Base-by-base conservation (phyloP, 2,329 filamentous ascomycete species). In the Aspergillus felis region DNA sequence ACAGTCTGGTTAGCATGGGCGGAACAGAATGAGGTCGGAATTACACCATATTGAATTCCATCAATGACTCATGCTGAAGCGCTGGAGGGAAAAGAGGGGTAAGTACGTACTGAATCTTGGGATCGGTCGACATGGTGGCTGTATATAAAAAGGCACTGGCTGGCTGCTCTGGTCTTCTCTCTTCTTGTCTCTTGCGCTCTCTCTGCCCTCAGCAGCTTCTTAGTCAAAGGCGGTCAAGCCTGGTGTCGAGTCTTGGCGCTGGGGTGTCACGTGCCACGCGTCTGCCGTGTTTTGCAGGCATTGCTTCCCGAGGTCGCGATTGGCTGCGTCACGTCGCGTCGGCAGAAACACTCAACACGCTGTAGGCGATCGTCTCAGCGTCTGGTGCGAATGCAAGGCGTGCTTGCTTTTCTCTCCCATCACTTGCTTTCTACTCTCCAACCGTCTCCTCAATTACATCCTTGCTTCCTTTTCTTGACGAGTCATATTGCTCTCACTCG, bases 91-190 rank as follows among this genome's bases (percentile, higher is more conserved):
- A 62, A 59, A 52, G 57, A 55, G 55, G 54, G 48, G 35, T 51
- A 59, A 74, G 2, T 7, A 47, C 84, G 65, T 77, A 90, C 88
- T 90, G 86, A 57, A 90, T 89, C 80, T 90, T 90, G 50, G 84
- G 76, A 75, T 88, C 85, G 50, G 69, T 66, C 67, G 86, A 81
- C 85, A 88, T 88, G 68, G 65, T 79, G 69, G 59, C 59, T 58
- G 56, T 68, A 69, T 70, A 67, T 66, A 69, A 69, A 69, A 69
- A 57, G 68, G 32, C n/a, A 22, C 53, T 53, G 35, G 32, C 51
- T 47, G 51, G 48, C 55, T 50, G 50, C 44, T 55, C 53, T 47
- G 51, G 38, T 46, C 29, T n/a, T 29, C 35, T 28, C 50, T 35
- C 22, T 35, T 32, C 24, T 24, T 9, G 4, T 27, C n/a, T 28